Percentiles rank a stretch among this genome's conserved stretches.
Conservation (phyloP, 2,329 filamentous ascomycete genomes). For the Dothidotthia symphoricarpi region DNA sequence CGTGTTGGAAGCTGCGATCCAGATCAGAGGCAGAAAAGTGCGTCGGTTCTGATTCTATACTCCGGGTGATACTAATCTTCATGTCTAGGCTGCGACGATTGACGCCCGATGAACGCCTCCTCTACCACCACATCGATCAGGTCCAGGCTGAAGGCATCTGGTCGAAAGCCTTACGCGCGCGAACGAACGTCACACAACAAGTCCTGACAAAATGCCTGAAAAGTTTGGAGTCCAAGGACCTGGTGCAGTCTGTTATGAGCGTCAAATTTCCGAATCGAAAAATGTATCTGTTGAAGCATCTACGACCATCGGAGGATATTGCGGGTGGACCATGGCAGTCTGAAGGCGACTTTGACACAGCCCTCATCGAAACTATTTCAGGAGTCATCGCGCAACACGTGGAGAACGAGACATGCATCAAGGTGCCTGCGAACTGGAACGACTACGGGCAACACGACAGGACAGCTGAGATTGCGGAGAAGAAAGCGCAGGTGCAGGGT, state of each 20-base stretch:
- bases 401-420: slow-evolving; percentile 68
- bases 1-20: slow-evolving; percentile 40
- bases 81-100: slow-evolving; percentile 45
- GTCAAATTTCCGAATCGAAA: slow-evolving; percentile 89
- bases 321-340: slow-evolving; percentile 95
- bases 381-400: slow-evolving; percentile 72
- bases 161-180: slow-evolving; percentile 78
- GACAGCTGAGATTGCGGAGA: slow-evolving; percentile 34
- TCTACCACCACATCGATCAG: slow-evolving; percentile 87
- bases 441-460: slow-evolving; percentile 42
- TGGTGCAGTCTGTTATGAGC: slow-evolving; percentile 87
- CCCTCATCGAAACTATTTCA: slow-evolving; percentile 77
- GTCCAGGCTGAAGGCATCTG: slow-evolving; percentile 84
- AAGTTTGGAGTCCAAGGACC: slow-evolving; percentile 73
- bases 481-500: slow-evolving; percentile 37
- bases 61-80: slow-evolving; percentile 8
- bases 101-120: slow-evolving; percentile 70
- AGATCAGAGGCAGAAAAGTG: slow-evolving; percentile 40
- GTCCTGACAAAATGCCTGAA: slow-evolving; percentile 80
- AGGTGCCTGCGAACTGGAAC: slow-evolving; percentile 46
- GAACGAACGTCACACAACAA: slow-evolving; percentile 79
- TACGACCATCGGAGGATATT: slow-evolving; percentile 83
- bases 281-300: slow-evolving; percentile 88
- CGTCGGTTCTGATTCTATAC: not conserved
- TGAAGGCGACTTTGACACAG: slow-evolving; percentile 83